Evolutionary conservation across 345 rosid species (phyloP).

Genomic region (Limnanthes douglasii): DNA sequence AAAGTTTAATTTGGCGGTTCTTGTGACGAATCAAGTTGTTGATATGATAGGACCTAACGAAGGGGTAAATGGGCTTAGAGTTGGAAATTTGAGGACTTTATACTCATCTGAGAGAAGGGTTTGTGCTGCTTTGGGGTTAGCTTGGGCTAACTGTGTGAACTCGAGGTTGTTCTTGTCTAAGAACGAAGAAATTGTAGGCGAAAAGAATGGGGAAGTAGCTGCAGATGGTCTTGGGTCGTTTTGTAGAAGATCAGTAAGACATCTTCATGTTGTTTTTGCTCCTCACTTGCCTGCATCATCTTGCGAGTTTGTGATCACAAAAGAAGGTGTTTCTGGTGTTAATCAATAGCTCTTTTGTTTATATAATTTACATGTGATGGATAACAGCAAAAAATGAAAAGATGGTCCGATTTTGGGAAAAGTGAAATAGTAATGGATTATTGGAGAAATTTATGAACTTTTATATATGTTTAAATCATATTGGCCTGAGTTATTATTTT

Average conservation of each 20-base stretch:
- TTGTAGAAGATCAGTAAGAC: slow-evolving; percentile 20
- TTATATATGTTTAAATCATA: too few species aligned
- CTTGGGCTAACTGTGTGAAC: slow-evolving; percentile 81
- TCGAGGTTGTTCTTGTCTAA: slow-evolving; percentile 59
- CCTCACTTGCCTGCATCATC: slow-evolving; percentile 50
- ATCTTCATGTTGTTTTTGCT: slow-evolving; percentile 48
- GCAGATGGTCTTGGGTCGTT: slow-evolving; percentile 10
- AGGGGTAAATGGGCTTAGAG: slow-evolving; percentile 41
- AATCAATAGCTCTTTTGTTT: too few species aligned
- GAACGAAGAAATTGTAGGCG: slow-evolving; percentile 18
- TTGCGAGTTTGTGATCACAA: slow-evolving; percentile 49
- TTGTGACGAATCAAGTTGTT: slow-evolving; percentile 80
- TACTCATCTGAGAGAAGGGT: slow-evolving; percentile 59
- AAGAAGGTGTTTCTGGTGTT: slow-evolving; percentile 41
- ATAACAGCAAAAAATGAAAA: too few species aligned
- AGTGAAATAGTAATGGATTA: too few species aligned
- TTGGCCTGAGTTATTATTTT: too few species aligned
- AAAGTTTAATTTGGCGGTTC: slow-evolving; percentile 48
- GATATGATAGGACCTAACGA: slow-evolving; percentile 44
- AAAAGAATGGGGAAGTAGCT: slow-evolving; percentile 8
- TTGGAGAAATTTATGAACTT: too few species aligned
- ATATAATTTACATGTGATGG: too few species aligned
- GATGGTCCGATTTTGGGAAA: too few species aligned
- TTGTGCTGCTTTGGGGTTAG: slow-evolving; percentile 60
- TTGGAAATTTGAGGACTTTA: slow-evolving; percentile 55